Evolutionary conservation across 352 stramenopile species (phyloP).

Genomic region (Discostella stelligera): DNA sequence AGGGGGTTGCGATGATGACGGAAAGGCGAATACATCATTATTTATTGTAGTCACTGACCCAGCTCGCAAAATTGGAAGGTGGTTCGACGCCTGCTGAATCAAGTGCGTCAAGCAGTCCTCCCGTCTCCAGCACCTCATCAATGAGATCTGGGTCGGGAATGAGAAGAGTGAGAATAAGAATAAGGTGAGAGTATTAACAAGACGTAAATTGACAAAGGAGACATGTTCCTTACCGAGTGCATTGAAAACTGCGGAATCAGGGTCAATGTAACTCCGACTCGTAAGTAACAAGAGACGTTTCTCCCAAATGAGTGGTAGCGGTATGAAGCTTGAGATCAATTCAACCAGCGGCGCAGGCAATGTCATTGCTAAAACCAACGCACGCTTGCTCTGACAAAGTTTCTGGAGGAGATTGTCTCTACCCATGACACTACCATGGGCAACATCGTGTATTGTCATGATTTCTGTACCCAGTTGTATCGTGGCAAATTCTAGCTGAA

Average conservation of each 20-base stretch:
- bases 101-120: constrained; percentile 50
- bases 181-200: neutral
- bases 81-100: constrained; percentile 39
- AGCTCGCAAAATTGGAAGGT: constrained; percentile 44
- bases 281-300: constrained; percentile 43
- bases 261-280: constrained; percentile 39
- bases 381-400: constrained; percentile 20
- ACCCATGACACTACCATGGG: constrained; percentile 1
- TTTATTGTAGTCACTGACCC: constrained; percentile 31
- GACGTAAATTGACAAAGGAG: neutral
- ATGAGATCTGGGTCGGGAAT: constrained; percentile 45
- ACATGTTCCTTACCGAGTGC: constrained; percentile 13
- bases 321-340: constrained; percentile 54
- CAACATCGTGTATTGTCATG: constrained; percentile 36
- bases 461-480: constrained; percentile 16
- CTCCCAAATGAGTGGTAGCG: constrained; percentile 56
- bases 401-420: constrained; percentile 5
- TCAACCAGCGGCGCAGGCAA: constrained; percentile 54
- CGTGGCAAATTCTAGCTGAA: constrained; percentile 49
- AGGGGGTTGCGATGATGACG: constrained; percentile 1
- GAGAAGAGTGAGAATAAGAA: neutral
- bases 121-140: constrained; percentile 64
- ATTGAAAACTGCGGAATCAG: constrained; percentile 49
- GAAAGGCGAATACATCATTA: neutral
- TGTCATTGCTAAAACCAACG: constrained; percentile 46